These are phyloP conservation scores for Elsinoe australis DNA, from an alignment of 2,329 filamentous ascomycete species.

Conservation along the genomic window DNA sequence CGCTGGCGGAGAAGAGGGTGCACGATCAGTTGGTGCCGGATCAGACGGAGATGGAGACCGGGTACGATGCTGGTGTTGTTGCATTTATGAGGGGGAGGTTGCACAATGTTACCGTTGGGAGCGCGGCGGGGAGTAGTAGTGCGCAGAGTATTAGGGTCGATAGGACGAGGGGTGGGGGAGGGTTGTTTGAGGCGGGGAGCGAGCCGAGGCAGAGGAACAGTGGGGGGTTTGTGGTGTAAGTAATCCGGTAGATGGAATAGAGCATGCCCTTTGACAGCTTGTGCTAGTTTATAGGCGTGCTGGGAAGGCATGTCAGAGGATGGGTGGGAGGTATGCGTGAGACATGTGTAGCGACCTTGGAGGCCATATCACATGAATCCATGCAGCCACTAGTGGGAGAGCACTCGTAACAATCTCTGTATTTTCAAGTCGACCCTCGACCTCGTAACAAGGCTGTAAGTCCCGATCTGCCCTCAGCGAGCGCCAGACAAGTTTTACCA, in stretches of 20 bases:
- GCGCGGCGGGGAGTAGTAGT: conserved; percentile 55
- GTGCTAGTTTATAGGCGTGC: too few species aligned
- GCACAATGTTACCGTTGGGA: conserved; percentile 63
- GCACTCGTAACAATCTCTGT: too few species aligned
- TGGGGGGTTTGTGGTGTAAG: conserved; percentile 51
- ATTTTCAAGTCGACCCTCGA: too few species aligned
- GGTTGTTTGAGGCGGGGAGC: conserved; percentile 62
- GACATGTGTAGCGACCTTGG: too few species aligned
- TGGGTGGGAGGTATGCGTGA: too few species aligned
- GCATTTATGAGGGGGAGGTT: conserved; percentile 56
- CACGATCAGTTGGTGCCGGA: conserved; percentile 80
- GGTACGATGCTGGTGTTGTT: conserved; percentile 58
- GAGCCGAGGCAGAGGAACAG: conserved; percentile 69
- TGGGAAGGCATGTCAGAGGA: too few species aligned
- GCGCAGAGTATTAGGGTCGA: conserved; percentile 62
- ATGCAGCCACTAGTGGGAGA: too few species aligned
- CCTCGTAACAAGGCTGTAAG: not conserved
- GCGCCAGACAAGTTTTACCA: not conserved
- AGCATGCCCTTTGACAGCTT: too few species aligned
- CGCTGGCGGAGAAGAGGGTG: conserved; percentile 59
- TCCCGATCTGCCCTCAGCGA: not conserved
- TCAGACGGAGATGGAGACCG: conserved; percentile 57
- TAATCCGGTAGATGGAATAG: too few species aligned
- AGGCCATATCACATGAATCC: too few species aligned
- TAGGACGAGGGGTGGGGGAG: conserved; percentile 46